Evolutionary conservation across 805 yeast genomes (phyloP), one percentile per base, ranked within the genome.

Genomic region (Wickerhamomyces canadensis): DNA sequence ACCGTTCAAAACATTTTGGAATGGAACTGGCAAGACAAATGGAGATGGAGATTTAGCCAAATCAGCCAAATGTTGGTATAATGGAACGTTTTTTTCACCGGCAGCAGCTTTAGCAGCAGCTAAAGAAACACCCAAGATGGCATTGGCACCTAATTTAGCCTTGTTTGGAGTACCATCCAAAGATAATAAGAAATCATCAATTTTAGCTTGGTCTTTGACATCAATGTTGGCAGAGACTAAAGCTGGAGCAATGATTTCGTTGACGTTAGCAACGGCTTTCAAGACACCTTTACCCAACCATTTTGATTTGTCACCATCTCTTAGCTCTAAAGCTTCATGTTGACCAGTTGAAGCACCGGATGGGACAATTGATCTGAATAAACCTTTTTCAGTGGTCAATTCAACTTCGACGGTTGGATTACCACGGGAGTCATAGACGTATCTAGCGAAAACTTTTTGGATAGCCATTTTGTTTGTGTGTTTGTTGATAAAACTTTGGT

Each of bases 351-450:
- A 91, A 54, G 98, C 98, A 74, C 98, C 98, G 52, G 97, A 88
- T 68, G 98, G 98, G 48, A 93, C 98, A 64, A 91, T 89, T 54
- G 98, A 79, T 72, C 97, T 84, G 94, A 87, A 89, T 51, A 78
- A 59, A 62, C 98, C 98, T 62, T 84, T 79, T 49, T 76, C 91
- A 62, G 98, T 91, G 78, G 83, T 74, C 60, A 91, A 62, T 64
- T 93, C 98, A 55, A 93, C 98, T 80, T 93, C 98, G 58, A 93
- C 98, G 57, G 98, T 91, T 74, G 98, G 98, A 82, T 91, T 93
- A 74, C 98, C 98, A 75, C 98, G 87, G 60, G 98, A 91, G 76
- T 91, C 98, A 83, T 93, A 91, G 71, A 91, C 96, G 78, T 80
- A 84, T 75, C 98, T 89, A 61, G 98, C 85, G 70, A 75, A 80